Evolutionary conservation across 352 stramenopile species (phyloP), one percentile per base, ranked within the genome.

Genomic region (Globisporangium cystogenes): DNA sequence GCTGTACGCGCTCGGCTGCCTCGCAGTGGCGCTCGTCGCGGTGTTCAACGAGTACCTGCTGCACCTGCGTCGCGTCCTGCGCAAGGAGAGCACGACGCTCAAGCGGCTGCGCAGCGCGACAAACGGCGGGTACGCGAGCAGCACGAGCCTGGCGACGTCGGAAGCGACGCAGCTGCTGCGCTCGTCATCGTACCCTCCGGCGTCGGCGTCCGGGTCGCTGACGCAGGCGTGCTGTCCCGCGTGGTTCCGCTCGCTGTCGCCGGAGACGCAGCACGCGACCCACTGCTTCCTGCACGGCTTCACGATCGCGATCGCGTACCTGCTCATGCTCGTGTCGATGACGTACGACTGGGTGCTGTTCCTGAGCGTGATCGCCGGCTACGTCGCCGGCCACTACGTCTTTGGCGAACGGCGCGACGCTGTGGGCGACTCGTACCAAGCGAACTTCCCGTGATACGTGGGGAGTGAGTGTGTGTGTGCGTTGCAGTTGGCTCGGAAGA

Each of bases 271-370:
- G 37, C 80, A 90, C 59, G 53, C 86, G 31, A 63, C 61, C 26
- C 74, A 89, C 62, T 77, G 76, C 27, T 37, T 76, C 7, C 52
- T 87, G 8, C 79, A 90, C 49, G 79, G 79, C 15, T 52, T 75
- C 11, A 83, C 74, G 10, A 85, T 87, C 41, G 58, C 83, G 14
- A 65, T 90, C 20, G 79, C 79, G 14, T 90, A 90, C 52, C 73
- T 90, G 76, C 73, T 90, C 27, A 90, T 90, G 79, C 72, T 90
- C 21, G 79, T 86, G 20, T 82, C 79, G 21, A 90, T 90, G 79
- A 90, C 79, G 24, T 90, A 90, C 65, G 79, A 90, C 54, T 70
- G 74, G 50, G 64, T 67, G 48, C 60, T 90, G 50, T 73, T 90
- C 20, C 27, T 78, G 11, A 81, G 70, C 65, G 67, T 67, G 12